Evolutionary conservation across 805 yeast species (phyloP).

Genomic region (Candida methanosorbosa): DNA sequence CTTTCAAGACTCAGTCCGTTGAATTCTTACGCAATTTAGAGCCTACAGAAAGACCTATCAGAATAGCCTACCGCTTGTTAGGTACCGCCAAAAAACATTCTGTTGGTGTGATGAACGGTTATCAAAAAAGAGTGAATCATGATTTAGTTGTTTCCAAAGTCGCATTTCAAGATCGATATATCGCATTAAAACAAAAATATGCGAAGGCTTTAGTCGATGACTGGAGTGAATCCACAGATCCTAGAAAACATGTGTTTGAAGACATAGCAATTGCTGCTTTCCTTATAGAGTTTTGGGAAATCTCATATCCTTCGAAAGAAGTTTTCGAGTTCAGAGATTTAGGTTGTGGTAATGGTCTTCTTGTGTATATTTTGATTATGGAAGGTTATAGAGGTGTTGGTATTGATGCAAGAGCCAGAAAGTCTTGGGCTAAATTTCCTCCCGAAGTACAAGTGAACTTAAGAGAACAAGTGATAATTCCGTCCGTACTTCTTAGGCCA

Average conservation of each 20-base stretch:
- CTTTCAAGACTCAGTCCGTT: conserved; percentile 34
- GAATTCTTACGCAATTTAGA: conserved; percentile 24
- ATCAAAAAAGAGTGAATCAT: conserved; percentile 81
- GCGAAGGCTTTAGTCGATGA: conserved; percentile 64
- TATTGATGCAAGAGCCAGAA: conserved; percentile 81
- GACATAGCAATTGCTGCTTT: conserved; percentile 95
- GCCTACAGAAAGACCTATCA: conserved; percentile 52
- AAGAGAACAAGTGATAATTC: conserved; percentile 77
- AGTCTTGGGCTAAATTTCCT: conserved; percentile 80
- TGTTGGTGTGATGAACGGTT: conserved; percentile 74
- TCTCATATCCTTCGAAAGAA: conserved; percentile 29
- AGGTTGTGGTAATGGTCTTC: conserved; percentile 92
- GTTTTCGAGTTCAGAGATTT: conserved; percentile 73
- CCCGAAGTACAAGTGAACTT: conserved; percentile 46
- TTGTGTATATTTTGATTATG: conserved; percentile 62
- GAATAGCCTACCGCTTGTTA: conserved; percentile 75
- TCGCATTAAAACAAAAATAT: conserved; percentile 71
- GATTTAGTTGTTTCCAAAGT: conserved; percentile 80
- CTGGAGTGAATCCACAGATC: conserved; percentile 95
- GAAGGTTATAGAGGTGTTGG: conserved; percentile 85
- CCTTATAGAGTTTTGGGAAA: conserved; percentile 76
- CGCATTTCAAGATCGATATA: conserved; percentile 75
- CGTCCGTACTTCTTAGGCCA: conserved; percentile 60
- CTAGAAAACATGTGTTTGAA: conserved; percentile 91
- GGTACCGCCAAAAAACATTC: conserved; percentile 82